Evolutionary conservation across 805 yeast genomes (phyloP).

Genomic region (Yarrowia divulgata): DNA sequence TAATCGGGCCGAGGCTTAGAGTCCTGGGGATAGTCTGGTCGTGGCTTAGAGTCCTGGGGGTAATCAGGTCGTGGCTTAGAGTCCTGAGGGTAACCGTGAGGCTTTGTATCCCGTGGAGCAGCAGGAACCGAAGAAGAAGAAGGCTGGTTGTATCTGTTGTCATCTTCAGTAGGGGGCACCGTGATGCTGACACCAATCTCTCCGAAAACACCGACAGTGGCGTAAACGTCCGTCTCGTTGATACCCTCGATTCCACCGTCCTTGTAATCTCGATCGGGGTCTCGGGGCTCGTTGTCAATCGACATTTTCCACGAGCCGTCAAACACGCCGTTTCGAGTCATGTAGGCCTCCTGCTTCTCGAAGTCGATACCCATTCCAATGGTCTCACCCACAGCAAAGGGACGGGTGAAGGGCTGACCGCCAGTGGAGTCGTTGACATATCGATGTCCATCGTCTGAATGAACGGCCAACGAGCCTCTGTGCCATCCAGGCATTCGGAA

Average conservation of each 20-base stretch:
- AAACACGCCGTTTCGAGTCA: constrained; percentile 44
- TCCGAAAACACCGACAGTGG: constrained; percentile 47
- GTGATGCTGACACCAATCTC: constrained; percentile 45
- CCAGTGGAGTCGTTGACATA: constrained; percentile 45
- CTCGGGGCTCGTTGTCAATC: constrained; percentile 41
- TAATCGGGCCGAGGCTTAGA: constrained; percentile 1
- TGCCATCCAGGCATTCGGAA: constrained; percentile 49
- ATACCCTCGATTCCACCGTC: constrained; percentile 44
- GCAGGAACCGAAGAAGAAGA: constrained; percentile 5
- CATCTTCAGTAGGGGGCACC: constrained; percentile 40
- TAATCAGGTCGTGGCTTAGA: constrained; percentile 9
- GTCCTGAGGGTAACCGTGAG: constrained; percentile 6
- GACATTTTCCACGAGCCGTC: constrained; percentile 45
- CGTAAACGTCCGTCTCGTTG: constrained; percentile 45
- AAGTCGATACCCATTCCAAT: constrained; percentile 47
- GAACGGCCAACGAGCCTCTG: constrained; percentile 47
- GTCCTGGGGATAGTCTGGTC: constrained; percentile 2
- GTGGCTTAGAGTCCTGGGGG: constrained; percentile 8
- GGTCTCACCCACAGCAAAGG: constrained; percentile 44
- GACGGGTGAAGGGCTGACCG: constrained; percentile 44
- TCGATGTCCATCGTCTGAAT: constrained; percentile 47
- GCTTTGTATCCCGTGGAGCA: constrained; percentile 7
- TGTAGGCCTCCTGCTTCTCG: constrained; percentile 41
- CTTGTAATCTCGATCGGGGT: constrained; percentile 40
- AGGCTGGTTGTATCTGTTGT: neutral